Conservation (phyloP, 1,284 basidiomycete species). For the Pseudozyma pruni region DNA sequence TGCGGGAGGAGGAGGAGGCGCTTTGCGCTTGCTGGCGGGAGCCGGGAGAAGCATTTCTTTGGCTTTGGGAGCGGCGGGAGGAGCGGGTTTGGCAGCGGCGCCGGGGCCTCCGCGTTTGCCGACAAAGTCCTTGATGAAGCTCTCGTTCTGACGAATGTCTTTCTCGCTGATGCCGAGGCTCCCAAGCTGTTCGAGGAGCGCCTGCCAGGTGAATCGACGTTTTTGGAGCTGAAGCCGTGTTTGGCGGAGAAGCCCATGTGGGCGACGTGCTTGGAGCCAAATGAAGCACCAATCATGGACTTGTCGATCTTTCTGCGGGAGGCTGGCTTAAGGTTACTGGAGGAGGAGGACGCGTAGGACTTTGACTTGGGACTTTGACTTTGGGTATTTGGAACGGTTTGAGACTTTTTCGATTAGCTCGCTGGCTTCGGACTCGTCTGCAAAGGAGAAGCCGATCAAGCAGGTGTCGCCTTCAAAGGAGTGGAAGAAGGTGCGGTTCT, state of each 20-base stretch:
- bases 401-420: constrained; percentile 87
- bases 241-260: constrained; percentile 94
- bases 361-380: constrained; percentile 66
- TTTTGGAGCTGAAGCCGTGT: constrained; percentile 83
- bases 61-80: constrained; percentile 70
- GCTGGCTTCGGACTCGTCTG: constrained; percentile 86
- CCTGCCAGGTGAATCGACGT: constrained; percentile 94
- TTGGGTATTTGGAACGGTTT: constrained; percentile 77
- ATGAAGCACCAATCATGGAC: constrained; percentile 87
- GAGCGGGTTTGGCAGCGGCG: constrained; percentile 35
- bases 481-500: constrained; percentile 92
- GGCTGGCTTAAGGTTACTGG: constrained; percentile 72
- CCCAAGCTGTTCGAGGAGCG: constrained; percentile 79
- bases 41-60: constrained; percentile 73
- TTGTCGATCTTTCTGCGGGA: constrained; percentile 78
- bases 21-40: constrained; percentile 59
- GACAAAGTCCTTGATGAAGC: constrained; percentile 88
- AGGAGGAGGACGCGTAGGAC: constrained; percentile 28
- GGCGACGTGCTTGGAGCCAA: constrained; percentile 83
- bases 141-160: constrained; percentile 80
- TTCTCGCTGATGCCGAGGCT: constrained; percentile 73
- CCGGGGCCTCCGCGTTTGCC: constrained; percentile 71
- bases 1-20: constrained; percentile 60
- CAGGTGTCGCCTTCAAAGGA: constrained; percentile 89
- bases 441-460: constrained; percentile 90